These are phyloP conservation scores for Flaveria floridana DNA, from an alignment of 140 eudicot species.

Conservation along the genomic window DNA sequence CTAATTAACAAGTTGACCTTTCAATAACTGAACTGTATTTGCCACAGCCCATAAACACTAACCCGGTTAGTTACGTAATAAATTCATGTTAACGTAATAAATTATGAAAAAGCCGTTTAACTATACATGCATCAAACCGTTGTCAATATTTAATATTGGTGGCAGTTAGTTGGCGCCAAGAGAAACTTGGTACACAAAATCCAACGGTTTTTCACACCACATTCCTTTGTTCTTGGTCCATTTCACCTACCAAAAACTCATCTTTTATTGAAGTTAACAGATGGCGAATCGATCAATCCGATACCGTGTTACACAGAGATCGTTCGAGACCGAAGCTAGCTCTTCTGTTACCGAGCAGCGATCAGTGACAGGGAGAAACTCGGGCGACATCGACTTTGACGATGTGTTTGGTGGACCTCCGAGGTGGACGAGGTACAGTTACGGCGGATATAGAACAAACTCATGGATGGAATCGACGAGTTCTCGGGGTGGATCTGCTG, in stretches of 20 bases:
- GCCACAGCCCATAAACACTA: no score
- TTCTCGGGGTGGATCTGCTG: slow-evolving; percentile 30
- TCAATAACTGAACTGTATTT: no score
- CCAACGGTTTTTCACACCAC: background rate
- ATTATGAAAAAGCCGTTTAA: background rate
- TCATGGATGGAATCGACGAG: slow-evolving; percentile 32
- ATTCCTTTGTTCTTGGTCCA: background rate
- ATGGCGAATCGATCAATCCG: background rate
- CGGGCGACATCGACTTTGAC: slow-evolving; percentile 65
- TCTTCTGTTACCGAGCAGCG: slow-evolving; percentile 23
- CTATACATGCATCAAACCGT: background rate
- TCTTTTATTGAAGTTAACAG: no score
- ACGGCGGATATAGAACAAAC: slow-evolving; percentile 39
- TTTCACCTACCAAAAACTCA: background rate
- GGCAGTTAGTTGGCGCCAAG: background rate
- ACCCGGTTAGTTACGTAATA: background rate
- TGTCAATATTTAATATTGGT: background rate
- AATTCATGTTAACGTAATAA: background rate
- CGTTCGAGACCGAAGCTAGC: slow-evolving; percentile 19
- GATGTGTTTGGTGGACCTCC: slow-evolving; percentile 99
- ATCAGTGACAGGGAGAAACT: slow-evolving; percentile 24
- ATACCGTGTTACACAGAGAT: slow-evolving; percentile 26
- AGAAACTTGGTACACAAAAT: background rate
- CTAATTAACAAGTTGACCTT: no score
- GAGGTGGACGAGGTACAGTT: slow-evolving; percentile 50